Conservation (phyloP, 139 green algal species). For the Parachlorella kessleri region DNA sequence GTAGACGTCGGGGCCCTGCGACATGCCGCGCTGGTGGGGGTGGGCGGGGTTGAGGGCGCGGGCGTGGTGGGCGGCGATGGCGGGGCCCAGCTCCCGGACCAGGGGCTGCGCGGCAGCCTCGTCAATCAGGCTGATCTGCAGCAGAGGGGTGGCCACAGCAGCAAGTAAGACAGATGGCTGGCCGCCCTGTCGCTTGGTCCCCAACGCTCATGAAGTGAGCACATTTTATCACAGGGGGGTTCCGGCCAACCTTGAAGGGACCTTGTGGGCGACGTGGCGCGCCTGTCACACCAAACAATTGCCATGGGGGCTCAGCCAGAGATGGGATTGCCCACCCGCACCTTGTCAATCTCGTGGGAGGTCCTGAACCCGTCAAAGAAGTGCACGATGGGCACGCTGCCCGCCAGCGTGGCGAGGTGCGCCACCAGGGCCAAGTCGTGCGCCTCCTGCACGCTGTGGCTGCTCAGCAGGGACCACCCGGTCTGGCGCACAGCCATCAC, state of each 20-base stretch:
- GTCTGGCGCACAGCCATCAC: slow-evolving; percentile 56
- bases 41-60: slow-evolving; percentile 49
- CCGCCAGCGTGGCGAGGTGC: slow-evolving; percentile 57
- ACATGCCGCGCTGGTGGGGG: slow-evolving; percentile 55
- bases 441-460: slow-evolving; percentile 64
- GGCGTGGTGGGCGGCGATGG: slow-evolving; percentile 30
- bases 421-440: slow-evolving; percentile 58
- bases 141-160: no score
- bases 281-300: no score
- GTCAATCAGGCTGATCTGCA: not conserved
- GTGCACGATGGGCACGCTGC: slow-evolving; percentile 48
- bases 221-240: no score
- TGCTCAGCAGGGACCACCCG: slow-evolving; percentile 61
- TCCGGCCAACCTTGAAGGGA: no score
- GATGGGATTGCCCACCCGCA: not conserved
- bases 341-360: slow-evolving; percentile 55
- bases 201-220: no score
- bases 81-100: slow-evolving; percentile 10
- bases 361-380: slow-evolving; percentile 56
- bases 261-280: no score
- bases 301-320: no score
- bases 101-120: not conserved
- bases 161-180: no score
- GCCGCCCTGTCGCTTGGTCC: no score
- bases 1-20: slow-evolving; percentile 53